phyloP scores from a whole-genome alignment of 768 basidiomycete genomes.

The Pleurotus cornucopiae region DNA sequence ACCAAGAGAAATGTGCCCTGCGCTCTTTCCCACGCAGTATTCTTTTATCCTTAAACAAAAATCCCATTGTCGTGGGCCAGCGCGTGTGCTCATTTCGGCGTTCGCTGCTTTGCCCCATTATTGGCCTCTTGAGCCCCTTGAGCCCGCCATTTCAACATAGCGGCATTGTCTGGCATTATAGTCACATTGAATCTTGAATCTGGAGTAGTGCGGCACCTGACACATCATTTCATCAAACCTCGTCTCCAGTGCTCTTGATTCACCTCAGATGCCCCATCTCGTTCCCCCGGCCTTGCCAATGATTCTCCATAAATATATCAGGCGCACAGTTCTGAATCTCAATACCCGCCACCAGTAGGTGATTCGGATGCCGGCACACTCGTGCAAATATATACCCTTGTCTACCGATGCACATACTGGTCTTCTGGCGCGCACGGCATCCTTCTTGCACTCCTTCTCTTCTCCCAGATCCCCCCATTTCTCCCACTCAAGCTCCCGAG shows the following conservation, averaged over 20 bases:
- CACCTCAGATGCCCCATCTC: neutral
- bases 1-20: neutral
- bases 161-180: neutral
- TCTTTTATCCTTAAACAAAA: slow-evolving; percentile 5
- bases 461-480: neutral
- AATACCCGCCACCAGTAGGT: too few species aligned
- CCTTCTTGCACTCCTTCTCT: neutral
- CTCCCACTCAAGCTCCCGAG: slow-evolving; percentile 1
- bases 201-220: neutral
- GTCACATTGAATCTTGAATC: neutral
- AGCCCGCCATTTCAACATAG: neutral
- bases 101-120: neutral
- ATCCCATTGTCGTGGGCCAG: neutral
- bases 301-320: neutral
- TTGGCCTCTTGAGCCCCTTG: neutral
- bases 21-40: slow-evolving; percentile 1
- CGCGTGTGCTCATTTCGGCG: neutral
- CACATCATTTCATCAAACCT: neutral
- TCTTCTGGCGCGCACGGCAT: neutral
- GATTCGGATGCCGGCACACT: too few species aligned
- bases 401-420: neutral
- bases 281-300: neutral
- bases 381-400: too few species aligned
- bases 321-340: neutral
- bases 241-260: neutral